A percentile compares a stretch with the other conserved stretches of the same genome.
Conservation (phyloP, 1,284 basidiomycete species). For the Uromyces viciae-fabae region DNA sequence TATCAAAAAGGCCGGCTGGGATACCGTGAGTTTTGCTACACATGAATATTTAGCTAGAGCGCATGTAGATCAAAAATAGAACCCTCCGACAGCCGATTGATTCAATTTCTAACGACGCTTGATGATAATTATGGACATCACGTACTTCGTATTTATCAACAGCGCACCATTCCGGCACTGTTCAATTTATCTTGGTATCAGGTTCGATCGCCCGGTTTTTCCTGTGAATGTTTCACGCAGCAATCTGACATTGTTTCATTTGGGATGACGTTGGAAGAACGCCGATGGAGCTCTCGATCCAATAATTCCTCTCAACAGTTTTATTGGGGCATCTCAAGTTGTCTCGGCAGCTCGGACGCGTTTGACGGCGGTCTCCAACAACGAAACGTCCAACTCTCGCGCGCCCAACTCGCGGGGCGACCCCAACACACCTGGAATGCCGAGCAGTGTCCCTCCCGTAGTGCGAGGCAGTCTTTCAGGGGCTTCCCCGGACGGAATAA, state of each 20-base stretch:
- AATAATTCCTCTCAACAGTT: constrained; percentile 29
- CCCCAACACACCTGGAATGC: neutral
- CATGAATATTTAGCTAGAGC: neutral
- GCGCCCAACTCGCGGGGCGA: neutral
- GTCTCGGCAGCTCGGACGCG: constrained; percentile 1
- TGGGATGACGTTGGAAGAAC: constrained; percentile 8
- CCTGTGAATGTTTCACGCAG: neutral
- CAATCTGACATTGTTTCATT: neutral
- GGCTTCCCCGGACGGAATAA: too few species aligned
- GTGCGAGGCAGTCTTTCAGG: constrained; percentile 4
- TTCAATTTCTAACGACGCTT: neutral
- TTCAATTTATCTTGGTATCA: constrained; percentile 40
- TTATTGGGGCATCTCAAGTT: constrained; percentile 6
- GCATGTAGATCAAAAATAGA: neutral
- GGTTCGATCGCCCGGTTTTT: neutral
- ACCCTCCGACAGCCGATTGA: neutral
- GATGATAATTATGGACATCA: neutral
- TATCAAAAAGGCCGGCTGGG: constrained; percentile 68
- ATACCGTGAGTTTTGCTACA: constrained; percentile 61
- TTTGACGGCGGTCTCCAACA: neutral
- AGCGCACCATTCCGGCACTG: constrained; percentile 39
- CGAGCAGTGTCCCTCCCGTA: neutral
- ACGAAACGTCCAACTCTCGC: neutral
- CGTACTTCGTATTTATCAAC: neutral
- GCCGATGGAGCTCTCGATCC: constrained; percentile 26